Conservation (phyloP, 176 grass and related monocot genomes). For the Leersia perrieri region DNA sequence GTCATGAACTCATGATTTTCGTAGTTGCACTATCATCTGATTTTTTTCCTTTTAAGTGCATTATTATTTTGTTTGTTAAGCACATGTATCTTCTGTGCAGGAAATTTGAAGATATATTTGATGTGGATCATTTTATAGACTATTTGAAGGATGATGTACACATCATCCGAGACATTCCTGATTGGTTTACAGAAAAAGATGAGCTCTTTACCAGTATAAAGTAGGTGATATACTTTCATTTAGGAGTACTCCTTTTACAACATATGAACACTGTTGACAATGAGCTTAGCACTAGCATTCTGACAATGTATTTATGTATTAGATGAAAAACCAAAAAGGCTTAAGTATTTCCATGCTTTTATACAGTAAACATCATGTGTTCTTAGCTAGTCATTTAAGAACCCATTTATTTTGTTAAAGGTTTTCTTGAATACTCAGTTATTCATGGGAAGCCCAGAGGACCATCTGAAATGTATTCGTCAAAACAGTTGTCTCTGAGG, state of each 20-base stretch:
- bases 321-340: neutral
- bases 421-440: neutral
- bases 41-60: neutral
- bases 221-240: slow-evolving; percentile 17
- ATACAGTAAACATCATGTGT: neutral
- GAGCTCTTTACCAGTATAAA: slow-evolving; percentile 87
- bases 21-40: neutral
- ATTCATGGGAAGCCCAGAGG: neutral
- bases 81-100: slow-evolving; percentile 38
- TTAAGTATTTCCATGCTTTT: neutral
- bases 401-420: neutral
- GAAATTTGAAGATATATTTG: slow-evolving; percentile 80
- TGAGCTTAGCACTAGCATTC: neutral
- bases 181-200: slow-evolving; percentile 81
- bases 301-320: neutral
- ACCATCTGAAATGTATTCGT: neutral
- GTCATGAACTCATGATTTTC: neutral
- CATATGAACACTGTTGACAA: neutral
- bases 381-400: neutral
- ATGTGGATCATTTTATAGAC: slow-evolving; percentile 83
- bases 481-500: neutral
- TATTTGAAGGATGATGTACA: slow-evolving; percentile 82
- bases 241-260: slow-evolving; percentile 12
- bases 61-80: neutral
- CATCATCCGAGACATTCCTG: slow-evolving; percentile 70